Evolutionary conservation across 2,329 filamentous ascomycete genomes (phyloP), one percentile per base, ranked within the genome.

Genomic region (Rhynchosporium secalis): DNA sequence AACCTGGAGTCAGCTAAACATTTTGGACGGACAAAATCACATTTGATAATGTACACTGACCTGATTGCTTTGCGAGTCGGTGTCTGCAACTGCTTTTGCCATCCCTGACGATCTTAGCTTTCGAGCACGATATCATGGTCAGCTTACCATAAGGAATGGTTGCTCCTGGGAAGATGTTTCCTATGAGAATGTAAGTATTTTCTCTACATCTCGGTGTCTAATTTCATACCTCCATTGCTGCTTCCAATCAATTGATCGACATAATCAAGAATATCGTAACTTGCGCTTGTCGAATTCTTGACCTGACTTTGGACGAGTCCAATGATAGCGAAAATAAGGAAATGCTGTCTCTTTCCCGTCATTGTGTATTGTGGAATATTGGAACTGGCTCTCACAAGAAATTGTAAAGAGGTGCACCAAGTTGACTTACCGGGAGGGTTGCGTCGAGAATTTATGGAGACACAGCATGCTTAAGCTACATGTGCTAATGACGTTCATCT

Each of bases 241-340:
- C 80, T 82, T 51, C 83, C 83, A 63, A 85, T 84, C 5, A 85
- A 74, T 26, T 81, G 82, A 68, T 85, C 72, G 48, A 80, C 74
- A 66, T 76, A 77, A 45, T 77, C 68, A 31, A 80, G 66, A 6
- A 76, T 72, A 66, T 79, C 76, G 47, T 70, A 72, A 10, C 66
- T 65, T 15, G 47, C 15, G 46, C 60, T 20, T 7, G 40, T 20
- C 51, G 26, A 57, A 31, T 58, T 58, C 2, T 64, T 60, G 49
- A 67, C 67, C 48, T 70, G 69, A 28, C 66, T 64, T 0, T 12
- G 46, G 20, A 56, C 55, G 56, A 43, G 26, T 29, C 15, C 13
- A 9, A 55, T n/a, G 26, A 60, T n/a, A 7, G 49, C 54, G 40
- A 60, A 28, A 54, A 36, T 12, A 58, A 40, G 8, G 52, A 49